phyloP scores from a whole-genome alignment of 768 basidiomycete species.

The Boletus patriciae region DNA sequence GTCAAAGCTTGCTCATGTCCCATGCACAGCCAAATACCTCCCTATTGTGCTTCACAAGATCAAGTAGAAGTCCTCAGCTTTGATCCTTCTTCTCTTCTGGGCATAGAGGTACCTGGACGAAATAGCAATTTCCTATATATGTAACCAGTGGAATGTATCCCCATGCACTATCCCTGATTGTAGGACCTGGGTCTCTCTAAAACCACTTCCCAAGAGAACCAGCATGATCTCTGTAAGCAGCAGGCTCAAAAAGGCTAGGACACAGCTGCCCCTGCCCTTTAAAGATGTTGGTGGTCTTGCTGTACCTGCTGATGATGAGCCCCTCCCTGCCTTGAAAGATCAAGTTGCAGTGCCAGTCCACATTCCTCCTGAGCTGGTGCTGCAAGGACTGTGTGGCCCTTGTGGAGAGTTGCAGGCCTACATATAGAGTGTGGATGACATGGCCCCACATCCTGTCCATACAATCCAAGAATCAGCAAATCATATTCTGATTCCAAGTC shows the following conservation, averaged over 20 bases:
- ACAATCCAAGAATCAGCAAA: background rate
- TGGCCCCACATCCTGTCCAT: background rate
- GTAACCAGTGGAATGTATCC: background rate
- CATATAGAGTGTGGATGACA: background rate
- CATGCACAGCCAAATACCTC: background rate
- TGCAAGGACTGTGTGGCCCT: slow-evolving; percentile 3
- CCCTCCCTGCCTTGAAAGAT: slow-evolving; percentile 8
- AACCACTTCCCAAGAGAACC: slow-evolving; percentile 1
- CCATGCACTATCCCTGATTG: background rate
- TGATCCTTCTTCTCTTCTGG: background rate
- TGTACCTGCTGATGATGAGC: slow-evolving; percentile 5
- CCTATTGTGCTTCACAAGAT: background rate
- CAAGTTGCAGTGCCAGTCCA: slow-evolving; percentile 1
- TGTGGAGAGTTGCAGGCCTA: slow-evolving; percentile 2
- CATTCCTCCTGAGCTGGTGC: slow-evolving; percentile 3
- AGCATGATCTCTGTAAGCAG: background rate
- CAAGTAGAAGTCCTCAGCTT: background rate
- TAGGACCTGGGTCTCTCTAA: slow-evolving; percentile 3
- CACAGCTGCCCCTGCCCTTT: slow-evolving; percentile 5
- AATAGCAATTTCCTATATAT: background rate
- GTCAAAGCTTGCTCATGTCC: background rate
- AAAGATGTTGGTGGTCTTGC: slow-evolving; percentile 8
- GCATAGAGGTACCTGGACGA: background rate
- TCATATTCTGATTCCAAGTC: background rate
- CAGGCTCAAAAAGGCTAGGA: background rate